Conservation (phyloP, 768 basidiomycete species). For the Naganishia friedmannii region DNA sequence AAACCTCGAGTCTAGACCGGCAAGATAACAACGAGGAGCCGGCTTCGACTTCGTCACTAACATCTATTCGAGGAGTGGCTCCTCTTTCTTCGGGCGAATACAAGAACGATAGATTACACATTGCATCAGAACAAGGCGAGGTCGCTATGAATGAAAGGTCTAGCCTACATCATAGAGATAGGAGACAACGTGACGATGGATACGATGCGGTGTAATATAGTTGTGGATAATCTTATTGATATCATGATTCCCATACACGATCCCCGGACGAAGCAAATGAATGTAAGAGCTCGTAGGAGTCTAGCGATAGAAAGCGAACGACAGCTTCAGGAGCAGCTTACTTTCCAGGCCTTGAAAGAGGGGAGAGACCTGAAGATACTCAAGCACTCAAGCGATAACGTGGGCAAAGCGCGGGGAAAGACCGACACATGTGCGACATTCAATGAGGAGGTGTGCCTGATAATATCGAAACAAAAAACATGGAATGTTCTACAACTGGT, state of each 20-base stretch:
- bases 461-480: too few species aligned
- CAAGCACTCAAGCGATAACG: too few species aligned
- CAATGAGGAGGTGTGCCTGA: too few species aligned
- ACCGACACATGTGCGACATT: too few species aligned
- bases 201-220: constrained; percentile 14
- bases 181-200: not conserved
- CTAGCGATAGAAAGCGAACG: too few species aligned
- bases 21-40: not conserved
- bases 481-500: not conserved
- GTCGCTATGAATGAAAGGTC: not conserved
- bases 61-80: not conserved
- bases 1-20: not conserved
- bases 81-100: too few species aligned
- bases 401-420: too few species aligned
- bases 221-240: not conserved
- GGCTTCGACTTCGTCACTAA: not conserved
- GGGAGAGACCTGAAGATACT: too few species aligned
- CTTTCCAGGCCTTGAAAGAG: too few species aligned
- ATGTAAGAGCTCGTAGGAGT: too few species aligned
- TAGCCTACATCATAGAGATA: not conserved
- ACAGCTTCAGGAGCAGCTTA: too few species aligned
- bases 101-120: not conserved
- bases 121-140: not conserved
- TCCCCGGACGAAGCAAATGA: too few species aligned
- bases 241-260: not conserved